Evolutionary conservation across 2,329 filamentous ascomycete genomes (phyloP).

Genomic region (Lomentospora prolificans): DNA sequence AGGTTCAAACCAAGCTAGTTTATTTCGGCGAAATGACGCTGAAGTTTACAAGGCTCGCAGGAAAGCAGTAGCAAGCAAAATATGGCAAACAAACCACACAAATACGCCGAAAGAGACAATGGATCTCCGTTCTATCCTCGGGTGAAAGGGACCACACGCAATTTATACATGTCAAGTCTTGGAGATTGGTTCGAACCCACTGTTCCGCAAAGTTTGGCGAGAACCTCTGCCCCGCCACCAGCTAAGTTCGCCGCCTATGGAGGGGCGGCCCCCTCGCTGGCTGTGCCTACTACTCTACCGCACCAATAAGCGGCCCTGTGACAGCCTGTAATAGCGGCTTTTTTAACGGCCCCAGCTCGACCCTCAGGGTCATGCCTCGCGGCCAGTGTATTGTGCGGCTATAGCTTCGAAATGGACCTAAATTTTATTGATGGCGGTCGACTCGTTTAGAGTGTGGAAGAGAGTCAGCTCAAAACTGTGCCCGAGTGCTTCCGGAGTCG

Average conservation of each 20-base stretch:
- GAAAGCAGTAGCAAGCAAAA: no score
- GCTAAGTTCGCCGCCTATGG: neutral
- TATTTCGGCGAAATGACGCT: neutral
- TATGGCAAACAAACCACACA: no score
- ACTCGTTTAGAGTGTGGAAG: no score
- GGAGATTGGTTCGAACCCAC: neutral
- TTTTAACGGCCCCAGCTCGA: neutral
- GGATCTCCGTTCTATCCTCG: no score
- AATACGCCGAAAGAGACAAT: no score
- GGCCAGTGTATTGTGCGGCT: neutral
- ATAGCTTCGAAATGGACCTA: neutral
- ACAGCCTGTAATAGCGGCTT: neutral
- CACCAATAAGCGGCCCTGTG: slow-evolving; percentile 2
- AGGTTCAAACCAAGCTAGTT: neutral
- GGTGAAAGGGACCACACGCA: neutral
- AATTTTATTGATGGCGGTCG: neutral
- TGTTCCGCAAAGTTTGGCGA: neutral
- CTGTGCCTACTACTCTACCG: neutral
- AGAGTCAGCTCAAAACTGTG: no score
- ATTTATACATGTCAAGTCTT: neutral
- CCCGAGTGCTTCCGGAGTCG: no score
- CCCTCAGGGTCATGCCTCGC: neutral
- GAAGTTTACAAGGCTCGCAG: neutral
- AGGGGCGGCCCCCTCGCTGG: neutral
- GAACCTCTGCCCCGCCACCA: slow-evolving; percentile 5